Evolutionary conservation across 1,139 yeast species (phyloP).

Genomic region (Entelexis sorbosivorans): DNA sequence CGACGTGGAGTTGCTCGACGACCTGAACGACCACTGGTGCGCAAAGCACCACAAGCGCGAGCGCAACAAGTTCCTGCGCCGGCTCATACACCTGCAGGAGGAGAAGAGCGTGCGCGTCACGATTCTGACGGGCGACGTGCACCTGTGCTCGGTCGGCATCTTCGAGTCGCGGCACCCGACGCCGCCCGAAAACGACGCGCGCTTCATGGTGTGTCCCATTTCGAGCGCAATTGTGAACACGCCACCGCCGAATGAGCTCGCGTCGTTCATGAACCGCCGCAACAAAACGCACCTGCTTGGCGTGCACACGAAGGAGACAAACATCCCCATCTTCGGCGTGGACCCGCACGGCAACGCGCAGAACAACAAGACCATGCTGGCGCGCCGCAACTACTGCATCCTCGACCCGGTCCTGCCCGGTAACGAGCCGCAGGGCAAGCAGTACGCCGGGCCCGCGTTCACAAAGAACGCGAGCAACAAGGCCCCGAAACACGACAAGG

Average conservation of each 20-base stretch:
- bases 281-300: constrained; percentile 45
- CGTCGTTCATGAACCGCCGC: constrained; percentile 52
- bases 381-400: constrained; percentile 63
- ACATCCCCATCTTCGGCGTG: constrained; percentile 54
- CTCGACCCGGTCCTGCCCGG: constrained; percentile 21
- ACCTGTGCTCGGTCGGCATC: constrained; percentile 73
- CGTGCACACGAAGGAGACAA: constrained; percentile 51
- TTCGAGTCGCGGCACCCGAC: constrained; percentile 51
- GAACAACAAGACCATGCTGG: constrained; percentile 50
- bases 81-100: constrained; percentile 54
- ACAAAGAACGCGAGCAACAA: constrained; percentile 33
- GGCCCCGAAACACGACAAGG: constrained; percentile 9
- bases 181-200: constrained; percentile 55
- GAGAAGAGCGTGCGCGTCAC: constrained; percentile 60
- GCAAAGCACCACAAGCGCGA: constrained; percentile 71
- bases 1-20: constrained; percentile 78
- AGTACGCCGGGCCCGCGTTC: constrained; percentile 23
- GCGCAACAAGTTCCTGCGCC: constrained; percentile 50
- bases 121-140: constrained; percentile 86
- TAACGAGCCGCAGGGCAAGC: constrained; percentile 11
- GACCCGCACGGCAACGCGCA: constrained; percentile 52
- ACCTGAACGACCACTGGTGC: constrained; percentile 94
- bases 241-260: constrained; percentile 87
- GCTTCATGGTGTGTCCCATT: constrained; percentile 71
- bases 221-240: constrained; percentile 85